These are phyloP conservation scores for Candida ovalis DNA, from an alignment of 805 yeast species.

Conservation along the genomic window DNA sequence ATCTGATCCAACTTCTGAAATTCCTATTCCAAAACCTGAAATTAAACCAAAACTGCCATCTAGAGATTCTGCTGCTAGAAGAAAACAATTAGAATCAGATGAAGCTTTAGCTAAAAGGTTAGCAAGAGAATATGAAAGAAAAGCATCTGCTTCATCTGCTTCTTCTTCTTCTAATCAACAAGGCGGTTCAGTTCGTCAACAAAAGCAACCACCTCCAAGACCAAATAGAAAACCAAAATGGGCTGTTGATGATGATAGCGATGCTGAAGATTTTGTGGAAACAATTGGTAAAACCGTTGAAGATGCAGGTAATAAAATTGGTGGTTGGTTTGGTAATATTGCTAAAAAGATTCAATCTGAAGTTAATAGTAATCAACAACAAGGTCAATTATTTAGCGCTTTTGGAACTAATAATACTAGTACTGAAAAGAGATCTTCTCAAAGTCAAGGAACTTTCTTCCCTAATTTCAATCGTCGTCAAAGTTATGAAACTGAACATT, in stretches of 20 bases:
- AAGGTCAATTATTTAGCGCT: constrained; percentile 30
- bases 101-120: constrained; percentile 78
- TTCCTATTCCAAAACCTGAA: constrained; percentile 43
- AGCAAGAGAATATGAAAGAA: constrained; percentile 54
- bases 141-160: constrained; percentile 4
- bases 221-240: constrained; percentile 27
- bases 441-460: background rate
- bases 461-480: constrained; percentile 12
- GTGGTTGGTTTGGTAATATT: constrained; percentile 73
- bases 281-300: constrained; percentile 70
- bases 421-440: constrained; percentile 1
- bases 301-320: constrained; percentile 73
- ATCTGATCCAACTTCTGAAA: constrained; percentile 65
- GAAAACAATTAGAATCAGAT: constrained; percentile 41
- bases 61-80: constrained; percentile 30
- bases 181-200: background rate
- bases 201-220: constrained; percentile 16
- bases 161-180: background rate
- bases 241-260: constrained; percentile 30
- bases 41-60: constrained; percentile 31
- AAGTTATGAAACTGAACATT: constrained; percentile 25
- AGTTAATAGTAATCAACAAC: constrained; percentile 20
- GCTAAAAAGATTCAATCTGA: constrained; percentile 42
- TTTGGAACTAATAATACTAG: constrained; percentile 18
- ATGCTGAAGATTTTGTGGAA: constrained; percentile 49